Conservation (phyloP, 2,329 filamentous ascomycete genomes). For the Neofusicoccum cordaticola region DNA sequence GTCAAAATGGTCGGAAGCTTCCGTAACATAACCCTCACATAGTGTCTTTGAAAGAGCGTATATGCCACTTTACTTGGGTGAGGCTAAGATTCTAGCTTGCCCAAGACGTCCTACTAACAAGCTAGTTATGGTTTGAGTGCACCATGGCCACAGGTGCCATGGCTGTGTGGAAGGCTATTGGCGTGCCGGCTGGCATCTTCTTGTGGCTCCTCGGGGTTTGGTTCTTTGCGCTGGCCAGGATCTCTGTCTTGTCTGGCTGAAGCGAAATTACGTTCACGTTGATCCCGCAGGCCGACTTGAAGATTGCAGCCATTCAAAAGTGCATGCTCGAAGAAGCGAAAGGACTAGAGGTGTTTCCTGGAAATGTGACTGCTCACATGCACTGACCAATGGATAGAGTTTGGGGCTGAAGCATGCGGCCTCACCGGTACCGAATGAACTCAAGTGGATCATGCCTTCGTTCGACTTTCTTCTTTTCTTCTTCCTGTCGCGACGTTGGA, state of each 20-base stretch:
- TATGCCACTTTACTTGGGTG: constrained; percentile 36
- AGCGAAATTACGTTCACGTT: constrained; percentile 48
- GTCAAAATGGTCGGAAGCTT: background rate
- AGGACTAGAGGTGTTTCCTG: background rate
- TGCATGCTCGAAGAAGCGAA: constrained; percentile 40
- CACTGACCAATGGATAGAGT: background rate
- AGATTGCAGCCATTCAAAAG: constrained; percentile 55
- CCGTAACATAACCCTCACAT: background rate
- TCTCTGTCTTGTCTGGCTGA: constrained; percentile 38
- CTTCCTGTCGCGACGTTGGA: background rate
- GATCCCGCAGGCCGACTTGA: constrained; percentile 61
- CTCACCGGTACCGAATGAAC: background rate
- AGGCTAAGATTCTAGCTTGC: background rate
- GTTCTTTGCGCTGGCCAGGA: constrained; percentile 47
- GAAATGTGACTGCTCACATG: constrained; percentile 11
- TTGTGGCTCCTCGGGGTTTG: constrained; percentile 51
- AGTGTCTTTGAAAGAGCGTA: constrained; percentile 2
- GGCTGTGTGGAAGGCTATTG: constrained; percentile 46
- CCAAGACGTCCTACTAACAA: background rate
- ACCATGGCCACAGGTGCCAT: constrained; percentile 74
- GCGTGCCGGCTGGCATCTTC: constrained; percentile 44
- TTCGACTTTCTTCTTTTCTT: constrained; percentile 10
- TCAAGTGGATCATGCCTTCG: background rate
- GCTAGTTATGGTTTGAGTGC: constrained; percentile 66
- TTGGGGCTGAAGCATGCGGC: background rate